These are phyloP conservation scores for Dryas octopetala DNA, from an alignment of 306 rosid genomes.

Conservation along the genomic window DNA sequence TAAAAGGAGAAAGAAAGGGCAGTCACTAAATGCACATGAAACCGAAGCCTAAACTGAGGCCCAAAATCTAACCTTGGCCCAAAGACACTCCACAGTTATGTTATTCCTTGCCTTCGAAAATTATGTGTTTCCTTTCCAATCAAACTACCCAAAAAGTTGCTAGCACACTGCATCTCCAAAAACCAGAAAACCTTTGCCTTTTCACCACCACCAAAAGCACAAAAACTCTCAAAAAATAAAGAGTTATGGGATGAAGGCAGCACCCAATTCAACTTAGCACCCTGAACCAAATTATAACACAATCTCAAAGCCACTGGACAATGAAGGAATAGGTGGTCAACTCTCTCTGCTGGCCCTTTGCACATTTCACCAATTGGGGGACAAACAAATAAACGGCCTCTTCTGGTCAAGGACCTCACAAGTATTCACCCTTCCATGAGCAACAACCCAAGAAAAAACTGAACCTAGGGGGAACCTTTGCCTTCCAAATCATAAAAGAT, in stretches of 20 bases:
- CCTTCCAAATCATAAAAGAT: too few species aligned
- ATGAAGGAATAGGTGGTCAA: background rate
- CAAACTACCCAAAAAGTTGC: background rate
- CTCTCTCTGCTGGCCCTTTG: background rate
- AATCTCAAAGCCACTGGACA: background rate
- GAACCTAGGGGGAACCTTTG: background rate
- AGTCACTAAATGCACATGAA: background rate
- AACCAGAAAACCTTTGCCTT: too few species aligned
- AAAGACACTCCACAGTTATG: background rate
- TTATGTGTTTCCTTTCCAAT: background rate
- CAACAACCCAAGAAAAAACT: background rate
- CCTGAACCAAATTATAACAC: background rate
- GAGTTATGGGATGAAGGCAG: background rate
- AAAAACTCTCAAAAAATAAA: background rate
- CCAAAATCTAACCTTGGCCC: conserved; percentile 7
- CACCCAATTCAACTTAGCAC: background rate
- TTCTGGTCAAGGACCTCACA: background rate
- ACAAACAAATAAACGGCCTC: too few species aligned
- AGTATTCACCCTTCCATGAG: background rate
- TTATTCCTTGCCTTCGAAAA: background rate
- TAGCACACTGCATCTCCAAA: background rate
- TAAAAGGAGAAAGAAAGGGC: too few species aligned
- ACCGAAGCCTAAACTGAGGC: background rate
- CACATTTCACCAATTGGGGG: background rate
- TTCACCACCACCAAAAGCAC: background rate